Evolutionary conservation across 2,329 filamentous ascomycete genomes (phyloP), one percentile per base, ranked within the genome.

Genomic region (Fusarium penzigii): DNA sequence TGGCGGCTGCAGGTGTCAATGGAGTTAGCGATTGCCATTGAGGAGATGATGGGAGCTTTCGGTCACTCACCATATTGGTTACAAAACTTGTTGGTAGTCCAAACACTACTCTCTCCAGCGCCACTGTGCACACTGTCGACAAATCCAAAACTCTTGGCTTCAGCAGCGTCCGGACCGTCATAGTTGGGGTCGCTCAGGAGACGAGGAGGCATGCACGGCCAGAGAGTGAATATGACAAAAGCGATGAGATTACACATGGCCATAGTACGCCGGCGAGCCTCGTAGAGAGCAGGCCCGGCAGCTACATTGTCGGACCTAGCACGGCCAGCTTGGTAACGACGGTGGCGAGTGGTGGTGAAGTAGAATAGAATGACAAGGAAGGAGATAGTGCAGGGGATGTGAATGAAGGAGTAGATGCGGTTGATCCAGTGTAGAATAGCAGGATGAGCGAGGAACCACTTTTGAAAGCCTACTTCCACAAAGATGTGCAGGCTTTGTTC

Each of bases 371-470:
- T 80, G 38, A 79, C 73, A 14, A 77, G 68, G 65, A 89, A 91
- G 42, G 86, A 77, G 58, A 90, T 90, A 6, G 87, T 90, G 13
- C 86, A 87, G 1, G 87, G 88, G 52, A 90, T 90, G 68, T 90
- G 88, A 63, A 91, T 89, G 70, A 89, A 90, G 6, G 86, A 89
- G 71, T 90, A 90, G 29, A 82, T 78, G 64, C 86, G 80, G 70
- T 90, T 90, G 61, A 85, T 88, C 81, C 81, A 89, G 59, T 77
- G 81, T 75, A 91, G 80, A 40, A 87, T 62, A 29, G 73, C 65
- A 2, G 84, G 79, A 46, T 79, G 78, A 17, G 72, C 68, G 52
- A 75, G 66, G 63, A 79, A 79, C 70, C 72, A 78, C 36, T 72
- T 68, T 70, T 90, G 87, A 42, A 90, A 77, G 12, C 73, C 73